Conservation (phyloP, 1,139 yeast species). For the Scheffersomyces segobiensis region DNA sequence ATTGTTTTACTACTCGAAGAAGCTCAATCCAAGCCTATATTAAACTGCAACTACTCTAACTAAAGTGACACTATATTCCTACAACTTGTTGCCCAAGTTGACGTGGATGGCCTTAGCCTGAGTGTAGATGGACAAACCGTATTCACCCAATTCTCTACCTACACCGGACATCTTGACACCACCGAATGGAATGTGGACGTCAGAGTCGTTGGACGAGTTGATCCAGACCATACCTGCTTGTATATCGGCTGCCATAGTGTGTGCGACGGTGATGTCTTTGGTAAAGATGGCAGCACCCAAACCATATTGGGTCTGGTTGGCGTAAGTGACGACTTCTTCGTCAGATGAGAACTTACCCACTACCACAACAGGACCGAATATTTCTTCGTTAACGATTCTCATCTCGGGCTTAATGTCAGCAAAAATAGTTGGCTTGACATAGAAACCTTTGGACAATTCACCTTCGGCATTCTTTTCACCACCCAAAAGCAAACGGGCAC, state of each 20-base stretch:
- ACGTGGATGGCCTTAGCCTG: conserved; percentile 80
- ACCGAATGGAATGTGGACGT: conserved; percentile 78
- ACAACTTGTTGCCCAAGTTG: conserved; percentile 46
- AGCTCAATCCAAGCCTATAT: not conserved
- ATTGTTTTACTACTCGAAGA: not conserved
- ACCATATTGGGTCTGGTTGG: conserved; percentile 56
- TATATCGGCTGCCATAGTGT: conserved; percentile 42
- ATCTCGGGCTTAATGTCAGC: conserved; percentile 53
- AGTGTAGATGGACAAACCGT: conserved; percentile 75
- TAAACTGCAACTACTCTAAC: not conserved
- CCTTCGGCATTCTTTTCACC: conserved; percentile 43
- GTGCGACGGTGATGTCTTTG: conserved; percentile 35
- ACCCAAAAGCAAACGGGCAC: conserved; percentile 52
- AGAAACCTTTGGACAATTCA: conserved; percentile 45
- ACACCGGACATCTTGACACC: conserved; percentile 77
- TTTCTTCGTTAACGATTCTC: conserved; percentile 59
- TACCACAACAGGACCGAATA: conserved; percentile 61
- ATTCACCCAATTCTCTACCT: conserved; percentile 86
- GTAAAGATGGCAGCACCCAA: conserved; percentile 44
- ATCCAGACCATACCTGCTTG: conserved; percentile 62
- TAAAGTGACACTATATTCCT: not conserved
- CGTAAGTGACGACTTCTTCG: conserved; percentile 51
- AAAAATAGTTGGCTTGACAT: conserved; percentile 54
- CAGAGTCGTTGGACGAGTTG: conserved; percentile 75
- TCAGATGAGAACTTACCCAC: conserved; percentile 53